These are phyloP conservation scores for Claviceps fusiformis DNA, from an alignment of 2,329 filamentous ascomycete species.

Conservation along the genomic window DNA sequence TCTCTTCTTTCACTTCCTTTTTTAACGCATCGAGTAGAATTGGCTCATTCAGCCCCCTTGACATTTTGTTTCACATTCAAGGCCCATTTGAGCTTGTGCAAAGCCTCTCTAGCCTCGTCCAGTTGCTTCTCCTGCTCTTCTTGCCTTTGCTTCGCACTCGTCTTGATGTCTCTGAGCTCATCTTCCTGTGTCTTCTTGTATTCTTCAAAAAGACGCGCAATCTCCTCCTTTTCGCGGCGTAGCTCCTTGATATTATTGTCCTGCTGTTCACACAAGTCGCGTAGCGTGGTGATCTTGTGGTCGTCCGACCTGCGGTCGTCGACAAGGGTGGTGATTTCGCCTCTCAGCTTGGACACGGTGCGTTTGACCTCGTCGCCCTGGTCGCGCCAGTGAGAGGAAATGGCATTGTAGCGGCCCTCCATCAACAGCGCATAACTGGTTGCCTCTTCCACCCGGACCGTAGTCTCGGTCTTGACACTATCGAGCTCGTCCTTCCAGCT, in stretches of 20 bases:
- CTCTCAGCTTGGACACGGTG: constrained; percentile 33
- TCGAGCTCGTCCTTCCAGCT: constrained; percentile 52
- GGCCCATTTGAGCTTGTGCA: constrained; percentile 60
- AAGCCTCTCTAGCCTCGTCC: constrained; percentile 43
- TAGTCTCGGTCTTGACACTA: constrained; percentile 43
- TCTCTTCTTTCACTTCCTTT: too few species aligned
- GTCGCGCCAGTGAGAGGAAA: constrained; percentile 52
- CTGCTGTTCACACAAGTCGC: constrained; percentile 61
- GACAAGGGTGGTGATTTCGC: constrained; percentile 40
- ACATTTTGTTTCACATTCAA: constrained; percentile 53
- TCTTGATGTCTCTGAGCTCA: constrained; percentile 45
- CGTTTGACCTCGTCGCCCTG: constrained; percentile 48
- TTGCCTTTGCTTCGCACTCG: constrained; percentile 42
- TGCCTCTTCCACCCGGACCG: constrained; percentile 51
- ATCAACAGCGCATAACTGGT: constrained; percentile 51
- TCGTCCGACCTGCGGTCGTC: constrained; percentile 46
- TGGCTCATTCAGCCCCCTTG: constrained; percentile 33
- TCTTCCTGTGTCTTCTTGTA: constrained; percentile 53
- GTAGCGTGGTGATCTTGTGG: constrained; percentile 48
- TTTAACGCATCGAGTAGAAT: background rate
- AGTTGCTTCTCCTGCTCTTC: constrained; percentile 45
- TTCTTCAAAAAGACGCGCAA: constrained; percentile 44
- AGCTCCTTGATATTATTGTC: constrained; percentile 52
- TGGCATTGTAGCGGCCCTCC: constrained; percentile 56
- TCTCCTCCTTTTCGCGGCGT: constrained; percentile 46